A percentile compares a stretch with the other conserved stretches of the same genome.
These are phyloP conservation scores for Entoloma clypeatum DNA, from an alignment of 1,284 basidiomycete genomes.

Conservation along the genomic window DNA sequence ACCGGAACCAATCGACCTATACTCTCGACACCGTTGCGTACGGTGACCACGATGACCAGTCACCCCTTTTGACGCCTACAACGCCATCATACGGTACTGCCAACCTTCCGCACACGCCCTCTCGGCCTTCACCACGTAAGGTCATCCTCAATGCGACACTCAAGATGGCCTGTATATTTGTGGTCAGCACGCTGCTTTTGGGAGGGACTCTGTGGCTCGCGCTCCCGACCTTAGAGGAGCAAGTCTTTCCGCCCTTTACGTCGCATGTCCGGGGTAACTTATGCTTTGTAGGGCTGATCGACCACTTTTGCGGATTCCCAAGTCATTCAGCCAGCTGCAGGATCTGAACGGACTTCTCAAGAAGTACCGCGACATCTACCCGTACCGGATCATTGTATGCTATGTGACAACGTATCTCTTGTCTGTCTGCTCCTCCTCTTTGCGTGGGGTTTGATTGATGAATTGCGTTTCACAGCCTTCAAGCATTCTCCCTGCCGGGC, in stretches of 20 bases:
- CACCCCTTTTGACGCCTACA: conserved; percentile 36
- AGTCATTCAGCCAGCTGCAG: conserved; percentile 80
- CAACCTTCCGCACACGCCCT: conserved; percentile 38
- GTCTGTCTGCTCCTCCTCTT: conserved; percentile 42
- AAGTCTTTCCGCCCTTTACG: conserved; percentile 30
- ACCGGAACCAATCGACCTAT: conserved; percentile 54
- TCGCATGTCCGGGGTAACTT: conserved; percentile 8
- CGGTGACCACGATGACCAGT: conserved; percentile 27
- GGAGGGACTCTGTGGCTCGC: conserved; percentile 76
- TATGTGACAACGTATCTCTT: conserved; percentile 90
- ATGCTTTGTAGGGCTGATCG: conserved; percentile 60
- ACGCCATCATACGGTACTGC: conserved; percentile 49
- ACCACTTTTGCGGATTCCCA: conserved; percentile 71
- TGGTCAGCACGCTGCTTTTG: conserved; percentile 64
- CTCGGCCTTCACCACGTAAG: conserved; percentile 42
- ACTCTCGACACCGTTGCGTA: conserved; percentile 55
- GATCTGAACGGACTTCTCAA: conserved; percentile 79
- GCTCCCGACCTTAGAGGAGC: conserved; percentile 77
- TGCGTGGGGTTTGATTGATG: conserved; percentile 4
- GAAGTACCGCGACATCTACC: conserved; percentile 86
- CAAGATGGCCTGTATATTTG: conserved; percentile 79
- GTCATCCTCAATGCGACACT: conserved; percentile 76
- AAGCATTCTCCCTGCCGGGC: conserved; percentile 95
- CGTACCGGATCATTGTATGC: conserved; percentile 75
- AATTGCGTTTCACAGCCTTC: conserved; percentile 55